Percentiles rank a stretch among this genome's conserved stretches.
Conservation (phyloP, 1,284 basidiomycete species). For the Moesziomyces antarcticus region DNA sequence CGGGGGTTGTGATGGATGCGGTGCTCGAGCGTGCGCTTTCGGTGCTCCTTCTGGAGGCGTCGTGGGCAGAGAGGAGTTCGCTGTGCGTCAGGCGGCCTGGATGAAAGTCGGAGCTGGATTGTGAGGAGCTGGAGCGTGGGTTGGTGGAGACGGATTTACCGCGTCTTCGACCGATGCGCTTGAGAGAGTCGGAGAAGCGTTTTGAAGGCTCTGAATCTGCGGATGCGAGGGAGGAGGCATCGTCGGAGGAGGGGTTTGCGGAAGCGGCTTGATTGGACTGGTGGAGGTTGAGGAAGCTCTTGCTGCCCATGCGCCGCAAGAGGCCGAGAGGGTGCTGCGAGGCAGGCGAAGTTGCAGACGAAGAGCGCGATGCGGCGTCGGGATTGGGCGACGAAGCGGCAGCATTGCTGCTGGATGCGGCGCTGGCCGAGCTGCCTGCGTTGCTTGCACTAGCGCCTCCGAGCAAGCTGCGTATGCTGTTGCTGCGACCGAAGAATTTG, state of each 20-base stretch:
- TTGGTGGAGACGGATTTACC: slow-evolving; percentile 29
- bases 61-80: slow-evolving; percentile 3
- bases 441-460: slow-evolving; percentile 8
- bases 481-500: slow-evolving; percentile 46
- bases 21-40: slow-evolving; percentile 28
- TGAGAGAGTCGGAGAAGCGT: slow-evolving; percentile 40
- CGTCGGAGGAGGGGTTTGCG: slow-evolving; percentile 24
- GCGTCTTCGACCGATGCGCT: slow-evolving; percentile 21
- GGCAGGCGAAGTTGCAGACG: background rate
- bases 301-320: slow-evolving; percentile 46
- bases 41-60: slow-evolving; percentile 22
- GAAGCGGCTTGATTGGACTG: slow-evolving; percentile 15
- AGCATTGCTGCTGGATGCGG: background rate
- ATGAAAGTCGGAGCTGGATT: slow-evolving; percentile 26
- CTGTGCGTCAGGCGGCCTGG: slow-evolving; percentile 11
- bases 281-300: slow-evolving; percentile 37
- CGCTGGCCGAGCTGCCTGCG: background rate
- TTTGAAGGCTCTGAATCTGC: slow-evolving; percentile 29
- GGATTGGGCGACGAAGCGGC: background rate
- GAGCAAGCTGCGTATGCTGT: slow-evolving; percentile 39
- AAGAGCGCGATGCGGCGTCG: background rate
- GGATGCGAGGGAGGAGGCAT: slow-evolving; percentile 19
- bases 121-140: slow-evolving; percentile 20
- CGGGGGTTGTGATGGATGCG: slow-evolving; percentile 14
- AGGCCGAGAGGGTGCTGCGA: slow-evolving; percentile 23